These are phyloP conservation scores for Periconia sp. DNA, from an alignment of 2,329 filamentous ascomycete species.

Conservation along the genomic window DNA sequence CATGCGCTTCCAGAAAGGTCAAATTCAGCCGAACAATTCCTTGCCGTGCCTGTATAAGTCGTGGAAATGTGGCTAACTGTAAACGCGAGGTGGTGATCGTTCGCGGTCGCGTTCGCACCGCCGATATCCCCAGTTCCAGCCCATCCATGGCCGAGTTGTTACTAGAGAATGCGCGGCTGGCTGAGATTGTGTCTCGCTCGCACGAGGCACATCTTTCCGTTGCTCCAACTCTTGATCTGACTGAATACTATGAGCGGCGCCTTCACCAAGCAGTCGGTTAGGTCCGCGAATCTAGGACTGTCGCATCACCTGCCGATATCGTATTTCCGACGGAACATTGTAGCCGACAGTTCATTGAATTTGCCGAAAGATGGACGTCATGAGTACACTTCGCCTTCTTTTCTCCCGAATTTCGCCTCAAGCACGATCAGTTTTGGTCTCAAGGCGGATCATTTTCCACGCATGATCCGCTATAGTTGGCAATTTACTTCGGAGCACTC, in stretches of 20 bases:
- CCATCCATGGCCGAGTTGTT: constrained; percentile 9
- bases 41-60: constrained; percentile 11
- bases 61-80: constrained; percentile 10
- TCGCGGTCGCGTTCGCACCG: constrained; percentile 13
- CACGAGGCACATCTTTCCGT: not conserved
- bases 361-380: constrained; percentile 12
- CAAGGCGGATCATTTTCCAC: constrained; percentile 1
- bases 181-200: constrained; percentile 6
- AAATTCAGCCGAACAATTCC: constrained; percentile 13
- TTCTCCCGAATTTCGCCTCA: constrained; percentile 8
- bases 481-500: constrained; percentile 13
- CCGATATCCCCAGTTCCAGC: constrained; percentile 5
- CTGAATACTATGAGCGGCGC: constrained; percentile 14
- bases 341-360: constrained; percentile 7
- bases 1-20: constrained; percentile 12
- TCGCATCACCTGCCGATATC: constrained; percentile 5
- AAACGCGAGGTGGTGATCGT: constrained; percentile 13
- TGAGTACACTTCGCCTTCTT: constrained; percentile 17
- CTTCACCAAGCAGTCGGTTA: constrained; percentile 6
- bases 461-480: constrained; percentile 10
- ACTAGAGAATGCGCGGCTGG: constrained; percentile 13
- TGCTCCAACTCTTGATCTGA: constrained; percentile 6
- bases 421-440: constrained; percentile 9
- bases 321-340: constrained; percentile 6
- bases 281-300: constrained; percentile 4